phyloP scores from a whole-genome alignment of 2,329 filamentous ascomycete species.

The Endoconidiophora polonica region DNA sequence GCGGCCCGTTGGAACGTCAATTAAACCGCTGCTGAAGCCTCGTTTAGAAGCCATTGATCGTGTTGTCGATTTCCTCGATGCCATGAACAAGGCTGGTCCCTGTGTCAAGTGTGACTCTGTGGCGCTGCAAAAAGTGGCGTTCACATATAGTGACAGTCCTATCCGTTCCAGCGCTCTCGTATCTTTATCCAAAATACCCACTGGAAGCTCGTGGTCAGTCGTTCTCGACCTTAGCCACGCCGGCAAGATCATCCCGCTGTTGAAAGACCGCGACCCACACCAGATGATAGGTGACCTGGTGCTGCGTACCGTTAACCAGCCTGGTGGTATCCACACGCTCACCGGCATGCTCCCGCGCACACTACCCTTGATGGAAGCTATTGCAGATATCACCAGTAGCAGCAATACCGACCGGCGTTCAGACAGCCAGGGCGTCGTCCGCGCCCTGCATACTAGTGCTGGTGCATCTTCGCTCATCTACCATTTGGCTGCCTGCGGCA shows the following conservation, averaged over 20 bases:
- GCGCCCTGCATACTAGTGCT: conserved; percentile 34
- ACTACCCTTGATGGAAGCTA: conserved; percentile 44
- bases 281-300: conserved; percentile 44
- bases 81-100: conserved; percentile 39
- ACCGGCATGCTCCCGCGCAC: conserved; percentile 41
- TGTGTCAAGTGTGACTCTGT: conserved; percentile 41
- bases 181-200: conserved; percentile 2
- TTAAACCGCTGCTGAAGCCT: conserved; percentile 40
- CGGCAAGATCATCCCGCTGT: conserved; percentile 20
- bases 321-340: conserved; percentile 34
- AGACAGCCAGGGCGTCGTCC: conserved; percentile 28
- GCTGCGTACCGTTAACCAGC: conserved; percentile 38
- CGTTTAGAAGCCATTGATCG: conserved; percentile 52
- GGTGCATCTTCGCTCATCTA: conserved; percentile 44
- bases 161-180: conserved; percentile 1
- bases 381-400: conserved; percentile 41
- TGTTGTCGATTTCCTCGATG: conserved; percentile 52
- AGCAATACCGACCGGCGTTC: conserved; percentile 22
- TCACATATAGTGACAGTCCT: conserved; percentile 41
- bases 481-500: conserved; percentile 21
- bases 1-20: conserved; percentile 39
- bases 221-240: conserved; percentile 38
- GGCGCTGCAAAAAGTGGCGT: conserved; percentile 45
- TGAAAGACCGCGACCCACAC: conserved; percentile 47
- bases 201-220: conserved; percentile 28